phyloP scores from a whole-genome alignment of 2,329 filamentous ascomycete species.

The Aspergillus persii region DNA sequence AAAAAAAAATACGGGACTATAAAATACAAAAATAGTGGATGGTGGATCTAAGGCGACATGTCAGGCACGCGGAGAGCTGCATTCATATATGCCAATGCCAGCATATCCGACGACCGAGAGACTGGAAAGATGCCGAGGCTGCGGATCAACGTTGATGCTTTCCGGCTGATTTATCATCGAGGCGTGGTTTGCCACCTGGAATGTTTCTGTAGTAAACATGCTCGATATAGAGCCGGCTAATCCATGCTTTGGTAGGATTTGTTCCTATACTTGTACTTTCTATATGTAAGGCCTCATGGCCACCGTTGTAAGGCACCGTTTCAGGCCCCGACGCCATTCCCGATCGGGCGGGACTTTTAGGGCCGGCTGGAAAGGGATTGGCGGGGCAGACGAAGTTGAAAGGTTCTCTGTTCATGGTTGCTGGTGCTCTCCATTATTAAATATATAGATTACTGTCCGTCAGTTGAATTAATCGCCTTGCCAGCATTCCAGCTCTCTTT shows the following conservation, averaged over 20 bases:
- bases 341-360: conserved; percentile 20
- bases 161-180: neutral
- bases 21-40: neutral
- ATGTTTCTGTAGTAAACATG: neutral
- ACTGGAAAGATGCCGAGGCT: conserved; percentile 6
- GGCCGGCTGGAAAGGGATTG: conserved; percentile 28
- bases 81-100: neutral
- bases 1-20: neutral
- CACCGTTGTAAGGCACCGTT: neutral
- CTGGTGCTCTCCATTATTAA: neutral
- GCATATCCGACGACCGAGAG: conserved; percentile 5
- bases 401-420: neutral
- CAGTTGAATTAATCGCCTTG: neutral
- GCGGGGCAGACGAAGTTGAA: conserved; percentile 22
- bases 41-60: neutral
- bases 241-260: neutral
- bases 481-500: neutral
- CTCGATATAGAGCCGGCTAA: neutral
- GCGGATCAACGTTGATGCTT: neutral
- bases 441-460: neutral
- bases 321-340: conserved; percentile 14
- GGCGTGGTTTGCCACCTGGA: neutral
- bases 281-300: too few species aligned
- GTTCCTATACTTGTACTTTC: too few species aligned
- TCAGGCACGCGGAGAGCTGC: neutral